phyloP scores from a whole-genome alignment of 1,284 basidiomycete species.

The Apiotrichum brassicae region DNA sequence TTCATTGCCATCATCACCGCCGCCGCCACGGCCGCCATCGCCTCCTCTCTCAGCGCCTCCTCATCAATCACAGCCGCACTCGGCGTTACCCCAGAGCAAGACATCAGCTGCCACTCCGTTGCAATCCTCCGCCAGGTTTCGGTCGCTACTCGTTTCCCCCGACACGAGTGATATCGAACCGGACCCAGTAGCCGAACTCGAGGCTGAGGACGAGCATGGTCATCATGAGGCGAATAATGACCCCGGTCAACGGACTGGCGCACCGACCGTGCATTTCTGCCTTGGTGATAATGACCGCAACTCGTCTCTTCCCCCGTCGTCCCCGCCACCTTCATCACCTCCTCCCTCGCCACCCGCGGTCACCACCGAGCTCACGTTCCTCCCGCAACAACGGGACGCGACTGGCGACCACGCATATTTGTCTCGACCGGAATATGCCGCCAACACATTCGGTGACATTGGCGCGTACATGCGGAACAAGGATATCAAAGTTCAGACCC shows the following conservation, averaged over 20 bases:
- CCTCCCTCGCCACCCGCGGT: neutral
- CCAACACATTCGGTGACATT: slow-evolving; percentile 72
- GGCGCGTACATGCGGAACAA: slow-evolving; percentile 85
- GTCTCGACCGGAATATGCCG: slow-evolving; percentile 56
- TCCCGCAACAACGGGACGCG: neutral
- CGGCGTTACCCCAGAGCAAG: too few relatives aligned
- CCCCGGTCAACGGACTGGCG: neutral
- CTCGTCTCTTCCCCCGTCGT: neutral
- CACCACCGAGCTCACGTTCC: neutral
- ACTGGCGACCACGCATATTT: slow-evolving; percentile 28
- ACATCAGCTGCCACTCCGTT: too few relatives aligned
- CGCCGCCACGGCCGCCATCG: neutral
- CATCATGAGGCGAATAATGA: neutral
- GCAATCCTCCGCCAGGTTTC: neutral
- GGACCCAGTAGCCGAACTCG: too few relatives aligned
- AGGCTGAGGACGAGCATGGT: too few relatives aligned
- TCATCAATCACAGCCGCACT: too few relatives aligned
- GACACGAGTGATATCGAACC: neutral
- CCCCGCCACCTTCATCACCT: neutral
- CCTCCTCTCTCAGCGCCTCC: neutral
- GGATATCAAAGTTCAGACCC: slow-evolving; percentile 80
- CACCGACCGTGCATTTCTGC: neutral
- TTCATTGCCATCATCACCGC: neutral
- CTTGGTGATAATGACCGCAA: too few relatives aligned
- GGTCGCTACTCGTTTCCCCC: too few relatives aligned